Base-by-base conservation (phyloP, 176 grass and related monocot species). In the Luzula sylvatica region DNA sequence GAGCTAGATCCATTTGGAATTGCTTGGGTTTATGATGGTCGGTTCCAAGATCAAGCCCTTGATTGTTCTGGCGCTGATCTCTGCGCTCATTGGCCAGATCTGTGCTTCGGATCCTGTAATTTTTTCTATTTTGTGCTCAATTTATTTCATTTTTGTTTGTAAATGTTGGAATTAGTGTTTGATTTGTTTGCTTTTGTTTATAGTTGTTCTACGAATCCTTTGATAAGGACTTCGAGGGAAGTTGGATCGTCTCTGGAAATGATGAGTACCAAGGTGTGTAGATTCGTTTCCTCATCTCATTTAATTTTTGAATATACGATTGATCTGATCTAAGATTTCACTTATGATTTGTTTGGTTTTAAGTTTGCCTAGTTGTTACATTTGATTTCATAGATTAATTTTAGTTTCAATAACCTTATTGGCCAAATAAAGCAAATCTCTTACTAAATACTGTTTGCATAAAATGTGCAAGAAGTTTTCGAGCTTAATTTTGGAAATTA, bases 161-260 rank as follows among this genome's bases (percentile, higher is more conserved):
- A 20, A 12, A 61, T 22, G 48, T 65, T 26, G 42, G 47, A 17
- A 7, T 73, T 26, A 32, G 11, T 15, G 38, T 53, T 29, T 35
- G 15, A 23, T 38, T 15, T 30, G 35, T 26, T 24, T 56, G 46
- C 45, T 15, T 54, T 56, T 61, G 58, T n/a, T 2, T 61, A 66
- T 72, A 98, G 93, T 7, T 98, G 60, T 79, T 90, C 47, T 82
- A 92, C 51, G 93, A 98, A 52, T 65, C 86, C 4, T 98, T 98
- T 52, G 82, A 90, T 38, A 81, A 92, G 59, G 56, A 55, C 60
- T 98, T 98, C 57, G 86, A 78, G 32, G 82, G 82, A 18, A 72
- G 65, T 13, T 98, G 93, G 93, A 20, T 83, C 30, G 72, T 75
- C 35, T 83, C 93, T 35, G 61, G 50, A 11, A 98, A 92, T 65